Base-by-base conservation (phyloP, 2,329 filamentous ascomycete genomes). In the Pyrenophora seminiperda region DNA sequence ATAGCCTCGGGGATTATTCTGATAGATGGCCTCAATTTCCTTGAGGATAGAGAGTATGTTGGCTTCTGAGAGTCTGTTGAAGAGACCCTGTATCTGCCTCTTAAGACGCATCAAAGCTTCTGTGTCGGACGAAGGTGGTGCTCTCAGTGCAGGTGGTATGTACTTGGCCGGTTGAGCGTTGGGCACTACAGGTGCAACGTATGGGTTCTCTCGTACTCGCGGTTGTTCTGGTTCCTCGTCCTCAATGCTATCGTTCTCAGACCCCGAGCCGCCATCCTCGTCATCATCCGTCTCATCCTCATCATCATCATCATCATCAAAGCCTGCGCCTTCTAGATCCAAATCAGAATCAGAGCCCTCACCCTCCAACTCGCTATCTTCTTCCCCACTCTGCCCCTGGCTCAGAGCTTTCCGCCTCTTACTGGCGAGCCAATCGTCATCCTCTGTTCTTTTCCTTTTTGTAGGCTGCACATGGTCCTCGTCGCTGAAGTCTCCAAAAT, bases 41-140 rank as follows among this genome's bases (percentile, higher is more conserved):
- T 83, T 82, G 3, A 97, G 77, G 44, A 97, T 96, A 2, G 90
- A 88, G 5, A 96, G 73, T 56, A 99, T 79, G 62, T 94, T 97
- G 30, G 91, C 86, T 68, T 97, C 93, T 0, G 94, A 97, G 24
- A 99, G 80, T 67, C 93, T 88, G 73, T 99, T 99, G 67, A 99
- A 82, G 14, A 94, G 81, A 67, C 94, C 93, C 70, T 97, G 91
- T 0, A 90, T 80, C 66, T 95, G 90, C 54, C 90, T 85, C 50
- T 86, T 85, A 41, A 99, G 77, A 31, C 88, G 85, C 10, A 79
- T 79, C 39, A 89, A 77, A 33, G 82, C 77, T 69, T 95, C 89
- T 1, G 82, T 80, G 56, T 89, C 86, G 0, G 84, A 83, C 1
- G 81, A 79, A 2, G 82, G 74, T 27, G 81, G 76, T 59, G 82